These are phyloP conservation scores for Candida sp. DNA, from an alignment of 1,139 yeast genomes.

Conservation along the genomic window DNA sequence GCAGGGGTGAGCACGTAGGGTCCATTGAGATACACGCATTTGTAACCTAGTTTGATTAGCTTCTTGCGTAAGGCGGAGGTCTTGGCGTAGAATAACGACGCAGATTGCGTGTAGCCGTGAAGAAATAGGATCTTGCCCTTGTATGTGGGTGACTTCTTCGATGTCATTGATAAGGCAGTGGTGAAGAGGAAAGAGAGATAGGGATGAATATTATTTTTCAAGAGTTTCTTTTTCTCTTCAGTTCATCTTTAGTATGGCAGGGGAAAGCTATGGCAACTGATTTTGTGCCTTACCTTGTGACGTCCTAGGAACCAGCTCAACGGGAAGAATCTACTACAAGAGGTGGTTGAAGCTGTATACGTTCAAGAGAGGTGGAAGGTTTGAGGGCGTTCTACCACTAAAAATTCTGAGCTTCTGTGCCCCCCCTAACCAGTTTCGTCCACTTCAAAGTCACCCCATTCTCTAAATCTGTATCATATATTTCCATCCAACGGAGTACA, in stretches of 20 bases:
- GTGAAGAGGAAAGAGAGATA: not conserved
- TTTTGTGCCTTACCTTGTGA: no score
- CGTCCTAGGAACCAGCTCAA: no score
- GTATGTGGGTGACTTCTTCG: constrained; percentile 7
- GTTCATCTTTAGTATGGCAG: no score
- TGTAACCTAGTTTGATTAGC: constrained; percentile 45
- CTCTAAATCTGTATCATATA: not conserved
- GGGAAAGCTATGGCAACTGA: no score
- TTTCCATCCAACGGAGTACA: not conserved
- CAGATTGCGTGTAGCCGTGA: constrained; percentile 50
- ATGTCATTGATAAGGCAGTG: constrained; percentile 10
- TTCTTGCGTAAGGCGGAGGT: constrained; percentile 48
- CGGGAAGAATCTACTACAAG: no score
- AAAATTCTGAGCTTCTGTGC: no score
- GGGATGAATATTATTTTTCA: not conserved
- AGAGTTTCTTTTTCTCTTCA: no score
- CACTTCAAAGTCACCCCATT: no score
- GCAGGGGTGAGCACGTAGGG: constrained; percentile 67
- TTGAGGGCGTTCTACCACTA: no score
- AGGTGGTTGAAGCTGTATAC: no score
- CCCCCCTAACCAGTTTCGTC: no score
- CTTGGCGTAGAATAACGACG: constrained; percentile 50
- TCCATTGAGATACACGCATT: constrained; percentile 78
- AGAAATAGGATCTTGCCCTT: constrained; percentile 41
- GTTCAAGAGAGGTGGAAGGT: no score